Conservation (phyloP, 2,329 filamentous ascomycete species). For the Ascochyta clinopodiicola region DNA sequence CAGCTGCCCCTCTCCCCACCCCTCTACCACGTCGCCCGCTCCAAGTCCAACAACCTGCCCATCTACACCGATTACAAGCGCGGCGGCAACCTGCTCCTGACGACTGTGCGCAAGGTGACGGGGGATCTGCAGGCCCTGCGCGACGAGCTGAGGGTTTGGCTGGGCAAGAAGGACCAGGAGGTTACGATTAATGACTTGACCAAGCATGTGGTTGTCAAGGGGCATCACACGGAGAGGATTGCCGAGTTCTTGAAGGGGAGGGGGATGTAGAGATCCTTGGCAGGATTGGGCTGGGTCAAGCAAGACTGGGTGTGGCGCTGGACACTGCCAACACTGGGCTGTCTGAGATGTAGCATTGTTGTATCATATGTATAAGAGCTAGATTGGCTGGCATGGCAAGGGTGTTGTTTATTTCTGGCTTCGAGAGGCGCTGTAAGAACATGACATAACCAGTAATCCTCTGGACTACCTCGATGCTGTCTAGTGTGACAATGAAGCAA, state of each 20-base stretch:
- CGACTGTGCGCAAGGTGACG: conserved; percentile 78
- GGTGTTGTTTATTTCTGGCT: neutral
- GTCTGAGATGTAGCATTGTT: neutral
- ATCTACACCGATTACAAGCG: conserved; percentile 78
- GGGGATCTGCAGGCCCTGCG: conserved; percentile 72
- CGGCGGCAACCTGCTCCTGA: conserved; percentile 77
- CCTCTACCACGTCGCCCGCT: conserved; percentile 76
- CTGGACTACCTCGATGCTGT: no score
- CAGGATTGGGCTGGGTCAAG: no score
- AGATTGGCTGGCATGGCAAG: neutral
- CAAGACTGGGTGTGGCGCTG: no score
- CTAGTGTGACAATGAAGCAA: no score
- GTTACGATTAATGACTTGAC: conserved; percentile 68
- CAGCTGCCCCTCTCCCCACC: conserved; percentile 29
- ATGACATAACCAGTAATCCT: neutral
- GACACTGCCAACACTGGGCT: no score
- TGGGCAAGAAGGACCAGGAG: conserved; percentile 64
- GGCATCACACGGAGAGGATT: conserved; percentile 21
- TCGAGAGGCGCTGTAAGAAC: neutral
- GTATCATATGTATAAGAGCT: conserved; percentile 19
- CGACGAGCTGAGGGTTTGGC: conserved; percentile 65
- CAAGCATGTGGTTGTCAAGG: conserved; percentile 65
- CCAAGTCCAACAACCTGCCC: conserved; percentile 72
- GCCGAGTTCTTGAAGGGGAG: conserved; percentile 22
- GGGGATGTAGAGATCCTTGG: conserved; percentile 23